phyloP scores from a whole-genome alignment of 768 basidiomycete species.

The Leccinum fibrillosum region DNA sequence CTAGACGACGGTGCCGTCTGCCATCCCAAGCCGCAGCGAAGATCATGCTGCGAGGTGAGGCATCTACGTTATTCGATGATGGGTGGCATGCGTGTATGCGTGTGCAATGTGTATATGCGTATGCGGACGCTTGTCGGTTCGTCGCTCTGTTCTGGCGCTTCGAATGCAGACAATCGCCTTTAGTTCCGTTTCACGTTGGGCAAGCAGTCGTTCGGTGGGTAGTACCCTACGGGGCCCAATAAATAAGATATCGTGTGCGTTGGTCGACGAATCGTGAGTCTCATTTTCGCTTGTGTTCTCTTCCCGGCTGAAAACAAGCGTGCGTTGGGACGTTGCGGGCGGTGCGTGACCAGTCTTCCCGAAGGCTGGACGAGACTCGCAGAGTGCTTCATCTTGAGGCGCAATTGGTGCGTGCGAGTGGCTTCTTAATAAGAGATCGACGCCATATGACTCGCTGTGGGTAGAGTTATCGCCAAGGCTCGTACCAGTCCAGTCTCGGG shows the following conservation, averaged over 20 bases:
- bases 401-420: conserved; percentile 63
- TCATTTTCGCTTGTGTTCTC: too few species aligned
- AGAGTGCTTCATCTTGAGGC: conserved; percentile 76
- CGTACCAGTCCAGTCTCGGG: conserved; percentile 69
- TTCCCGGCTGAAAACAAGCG: neutral
- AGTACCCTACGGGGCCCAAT: too few species aligned
- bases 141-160: neutral
- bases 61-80: neutral
- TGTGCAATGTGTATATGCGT: too few species aligned
- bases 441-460: conserved; percentile 9
- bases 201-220: neutral
- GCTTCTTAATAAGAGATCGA: conserved; percentile 16
- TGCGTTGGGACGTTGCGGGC: neutral
- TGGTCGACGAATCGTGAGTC: too few species aligned
- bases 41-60: neutral
- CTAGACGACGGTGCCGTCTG: neutral
- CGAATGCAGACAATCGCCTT: too few species aligned
- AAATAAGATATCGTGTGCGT: too few species aligned
- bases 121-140: neutral
- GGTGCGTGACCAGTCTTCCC: conserved; percentile 7
- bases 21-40: neutral
- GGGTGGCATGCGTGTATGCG: too few species aligned
- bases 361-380: conserved; percentile 28
- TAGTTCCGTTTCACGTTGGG: neutral
- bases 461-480: conserved; percentile 76